Evolutionary conservation across 352 stramenopile species (phyloP), one percentile per base, ranked within the genome.

Genomic region (Pythium phragmitis): DNA sequence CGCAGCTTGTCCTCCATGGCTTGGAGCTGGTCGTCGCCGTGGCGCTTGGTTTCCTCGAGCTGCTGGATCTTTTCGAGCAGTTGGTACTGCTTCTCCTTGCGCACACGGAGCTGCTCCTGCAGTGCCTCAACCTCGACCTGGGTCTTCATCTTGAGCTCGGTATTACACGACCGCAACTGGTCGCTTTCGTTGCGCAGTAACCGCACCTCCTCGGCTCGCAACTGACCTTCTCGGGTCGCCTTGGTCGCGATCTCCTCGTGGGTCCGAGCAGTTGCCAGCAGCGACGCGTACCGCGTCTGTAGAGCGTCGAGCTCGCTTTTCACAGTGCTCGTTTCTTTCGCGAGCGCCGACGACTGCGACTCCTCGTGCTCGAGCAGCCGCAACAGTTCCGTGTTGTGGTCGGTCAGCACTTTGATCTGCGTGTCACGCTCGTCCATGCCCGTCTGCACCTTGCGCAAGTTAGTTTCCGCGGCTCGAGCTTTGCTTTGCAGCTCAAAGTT

Each of bases 41-140:
- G 88, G 17, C 91, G 88, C 75, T 97, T 97, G 21, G 82, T 71
- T 56, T 98, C 92, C 51, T 99, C 96, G 39, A 98, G 89, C 49
- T 94, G 89, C 75, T 99, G 96, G 33, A 98, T 76, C 72, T 98
- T 98, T 57, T 98, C 94, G 9, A 99, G 77, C 2, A 99, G 78
- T 68, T 98, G 92, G 60, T 98, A 99, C 70, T 99, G 96, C 57
- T 99, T 99, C 69, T 98, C 94, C 72, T 99, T 99, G 48, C 96
- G 87, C 23, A 92, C 89, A 13, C 96, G 84, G 19, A 99, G 85
- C 73, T 99, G 96, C 58, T 99, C 96, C 55, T 99, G 89, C 30
- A 98, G 73, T 0, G 94, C 80, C 68, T 99, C 96, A 4, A 99
- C 73, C 69, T 99, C 96, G 33, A 99, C 93, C 36, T 97, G 87